Conservation (phyloP, 768 basidiomycete species). For the Tylopilus sp. region DNA sequence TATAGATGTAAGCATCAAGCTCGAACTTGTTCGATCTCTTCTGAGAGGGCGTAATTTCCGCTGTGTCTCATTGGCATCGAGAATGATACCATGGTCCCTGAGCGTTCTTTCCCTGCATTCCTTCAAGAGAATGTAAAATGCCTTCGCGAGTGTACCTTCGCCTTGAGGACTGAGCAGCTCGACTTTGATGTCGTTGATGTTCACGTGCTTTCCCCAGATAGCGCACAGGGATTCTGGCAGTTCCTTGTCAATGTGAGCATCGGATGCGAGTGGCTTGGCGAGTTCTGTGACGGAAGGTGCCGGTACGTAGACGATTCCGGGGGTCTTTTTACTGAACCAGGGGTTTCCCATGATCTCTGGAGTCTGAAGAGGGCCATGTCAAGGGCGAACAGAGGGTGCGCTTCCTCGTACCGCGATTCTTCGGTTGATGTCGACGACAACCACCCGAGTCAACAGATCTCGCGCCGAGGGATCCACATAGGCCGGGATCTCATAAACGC, state of each 20-base stretch:
- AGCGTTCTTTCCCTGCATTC: constrained; percentile 67
- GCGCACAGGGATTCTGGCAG: constrained; percentile 74
- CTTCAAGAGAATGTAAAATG: constrained; percentile 84
- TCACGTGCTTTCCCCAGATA: constrained; percentile 79
- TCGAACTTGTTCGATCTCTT: too few relatives aligned
- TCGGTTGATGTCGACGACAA: constrained; percentile 76
- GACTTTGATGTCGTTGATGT: constrained; percentile 51
- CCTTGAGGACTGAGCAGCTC: constrained; percentile 71
- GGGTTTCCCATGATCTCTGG: constrained; percentile 85
- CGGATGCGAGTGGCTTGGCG: constrained; percentile 65
- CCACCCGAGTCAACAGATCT: constrained; percentile 83
- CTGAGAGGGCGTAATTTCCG: constrained; percentile 34
- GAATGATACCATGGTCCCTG: constrained; percentile 49
- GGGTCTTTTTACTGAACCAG: constrained; percentile 67
- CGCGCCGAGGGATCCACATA: constrained; percentile 81
- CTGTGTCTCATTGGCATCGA: constrained; percentile 28
- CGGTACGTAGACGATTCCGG: constrained; percentile 44
- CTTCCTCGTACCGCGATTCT: constrained; percentile 67
- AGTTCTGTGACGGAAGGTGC: constrained; percentile 66
- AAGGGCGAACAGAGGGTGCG: not conserved
- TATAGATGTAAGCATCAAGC: too few relatives aligned
- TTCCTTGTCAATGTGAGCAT: constrained; percentile 69
- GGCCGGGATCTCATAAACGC: constrained; percentile 78
- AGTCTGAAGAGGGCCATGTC: constrained; percentile 51
- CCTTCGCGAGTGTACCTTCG: constrained; percentile 76